Conservation (phyloP, 768 basidiomycete genomes). For the Amanita muscaria region DNA sequence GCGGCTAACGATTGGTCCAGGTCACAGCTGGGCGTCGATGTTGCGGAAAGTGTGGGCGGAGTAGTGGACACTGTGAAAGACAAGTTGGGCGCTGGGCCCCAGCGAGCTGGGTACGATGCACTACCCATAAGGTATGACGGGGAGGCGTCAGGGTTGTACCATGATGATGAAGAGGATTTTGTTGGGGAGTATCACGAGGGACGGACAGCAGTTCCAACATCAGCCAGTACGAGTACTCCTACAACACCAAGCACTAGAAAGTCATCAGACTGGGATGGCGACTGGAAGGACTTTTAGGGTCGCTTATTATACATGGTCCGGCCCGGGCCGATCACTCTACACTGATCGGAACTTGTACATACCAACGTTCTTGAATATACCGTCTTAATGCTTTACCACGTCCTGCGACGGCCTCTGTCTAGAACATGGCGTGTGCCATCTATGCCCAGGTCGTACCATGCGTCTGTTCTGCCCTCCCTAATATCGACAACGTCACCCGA, state of each 20-base stretch:
- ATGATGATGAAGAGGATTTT: constrained; percentile 61
- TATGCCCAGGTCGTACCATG: constrained; percentile 43
- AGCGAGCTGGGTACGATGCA: constrained; percentile 41
- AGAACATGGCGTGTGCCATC: constrained; percentile 10
- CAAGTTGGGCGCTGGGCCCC: constrained; percentile 44
- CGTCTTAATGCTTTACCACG: constrained; percentile 4
- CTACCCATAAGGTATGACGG: constrained; percentile 37
- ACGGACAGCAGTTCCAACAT: constrained; percentile 2
- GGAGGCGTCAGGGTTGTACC: constrained; percentile 57
- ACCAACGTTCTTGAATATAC: constrained; percentile 3
- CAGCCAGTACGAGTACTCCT: constrained; percentile 8
- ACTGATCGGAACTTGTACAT: constrained; percentile 18
- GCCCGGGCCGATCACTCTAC: constrained; percentile 24
- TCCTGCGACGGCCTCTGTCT: constrained; percentile 13
- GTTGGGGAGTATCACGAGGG: constrained; percentile 38
- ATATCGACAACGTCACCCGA: constrained; percentile 64
- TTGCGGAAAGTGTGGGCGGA: constrained; percentile 67
- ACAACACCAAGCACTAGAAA: constrained; percentile 28
- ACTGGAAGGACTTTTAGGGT: constrained; percentile 72
- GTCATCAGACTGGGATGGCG: constrained; percentile 63
- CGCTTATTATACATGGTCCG: constrained; percentile 17
- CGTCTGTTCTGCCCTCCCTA: constrained; percentile 63
- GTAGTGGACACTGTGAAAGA: constrained; percentile 60
- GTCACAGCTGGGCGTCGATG: constrained; percentile 74
- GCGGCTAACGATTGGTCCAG: constrained; percentile 74